These are phyloP conservation scores for Acephala macrosclerotiorum DNA, from an alignment of 2,329 filamentous ascomycete genomes.

Conservation along the genomic window DNA sequence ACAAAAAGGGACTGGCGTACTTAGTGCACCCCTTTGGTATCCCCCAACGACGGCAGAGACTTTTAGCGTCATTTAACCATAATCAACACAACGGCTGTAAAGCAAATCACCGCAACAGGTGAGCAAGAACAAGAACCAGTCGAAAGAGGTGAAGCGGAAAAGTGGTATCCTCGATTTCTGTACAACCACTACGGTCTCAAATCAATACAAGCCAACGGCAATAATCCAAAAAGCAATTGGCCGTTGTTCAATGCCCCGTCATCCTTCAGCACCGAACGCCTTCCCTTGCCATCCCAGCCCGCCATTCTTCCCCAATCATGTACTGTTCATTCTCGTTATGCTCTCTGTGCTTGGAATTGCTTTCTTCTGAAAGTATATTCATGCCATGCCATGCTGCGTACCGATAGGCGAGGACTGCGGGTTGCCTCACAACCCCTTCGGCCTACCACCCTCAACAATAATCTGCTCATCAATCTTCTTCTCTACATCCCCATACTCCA, in stretches of 20 bases:
- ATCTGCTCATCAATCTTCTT: conserved; percentile 68
- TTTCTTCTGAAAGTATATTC: background rate
- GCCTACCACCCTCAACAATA: conserved; percentile 67
- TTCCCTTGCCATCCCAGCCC: background rate
- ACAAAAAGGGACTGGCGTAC: too few species aligned
- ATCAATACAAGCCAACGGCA: conserved; percentile 1
- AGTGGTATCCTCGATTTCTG: conserved; percentile 6
- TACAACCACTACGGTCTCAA: conserved; percentile 3
- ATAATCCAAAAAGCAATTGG: conserved; percentile 7
- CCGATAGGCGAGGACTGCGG: too few species aligned
- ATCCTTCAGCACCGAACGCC: background rate
- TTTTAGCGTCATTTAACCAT: too few species aligned
- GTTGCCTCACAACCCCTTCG: conserved; percentile 5
- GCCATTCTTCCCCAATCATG: background rate
- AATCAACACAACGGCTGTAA: too few species aligned
- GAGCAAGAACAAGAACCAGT: background rate
- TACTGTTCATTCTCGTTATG: background rate
- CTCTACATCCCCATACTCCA: conserved; percentile 70
- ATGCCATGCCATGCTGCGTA: background rate
- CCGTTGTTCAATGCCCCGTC: background rate
- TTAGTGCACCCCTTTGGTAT: too few species aligned
- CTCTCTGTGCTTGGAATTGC: background rate
- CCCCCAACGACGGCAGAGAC: too few species aligned
- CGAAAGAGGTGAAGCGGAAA: background rate
- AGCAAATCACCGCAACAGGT: too few species aligned